Percentiles rank a stretch among this genome's conserved stretches.
These are phyloP conservation scores for Hemisphaericaspora xylofermentans DNA, from an alignment of 1,139 yeast genomes.

Conservation along the genomic window DNA sequence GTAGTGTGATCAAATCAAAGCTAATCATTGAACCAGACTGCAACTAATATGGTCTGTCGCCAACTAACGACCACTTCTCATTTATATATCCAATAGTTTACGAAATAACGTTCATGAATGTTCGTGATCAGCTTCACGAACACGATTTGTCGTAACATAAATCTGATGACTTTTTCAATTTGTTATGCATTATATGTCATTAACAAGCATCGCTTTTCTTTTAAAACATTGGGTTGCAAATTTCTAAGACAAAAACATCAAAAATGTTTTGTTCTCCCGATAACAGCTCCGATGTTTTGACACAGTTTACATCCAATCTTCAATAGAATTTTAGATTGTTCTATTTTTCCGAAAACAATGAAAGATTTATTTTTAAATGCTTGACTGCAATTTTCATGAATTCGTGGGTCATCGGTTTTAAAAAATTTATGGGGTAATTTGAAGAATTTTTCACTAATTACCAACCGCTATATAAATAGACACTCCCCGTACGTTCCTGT, in stretches of 20 bases:
- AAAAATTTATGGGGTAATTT: not conserved
- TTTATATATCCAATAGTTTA: no score
- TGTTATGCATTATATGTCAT: no score
- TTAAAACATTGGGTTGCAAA: not conserved
- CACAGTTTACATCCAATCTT: not conserved
- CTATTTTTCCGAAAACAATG: slow-evolving; percentile 1
- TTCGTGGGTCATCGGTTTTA: not conserved
- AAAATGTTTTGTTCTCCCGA: slow-evolving; percentile 1
- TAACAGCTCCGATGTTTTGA: not conserved
- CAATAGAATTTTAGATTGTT: not conserved
- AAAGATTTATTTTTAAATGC: no score
- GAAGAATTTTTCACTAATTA: not conserved
- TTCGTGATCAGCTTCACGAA: no score
- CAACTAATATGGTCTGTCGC: no score
- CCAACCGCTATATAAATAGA: not conserved
- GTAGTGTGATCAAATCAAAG: no score
- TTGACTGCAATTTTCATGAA: not conserved
- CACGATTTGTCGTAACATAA: no score
- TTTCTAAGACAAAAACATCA: not conserved
- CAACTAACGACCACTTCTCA: no score
- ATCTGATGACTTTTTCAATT: no score
- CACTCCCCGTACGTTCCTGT: not conserved
- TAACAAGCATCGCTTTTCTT: no score
- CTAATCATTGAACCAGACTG: no score
- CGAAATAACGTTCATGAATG: no score